Evolutionary conservation across 2,329 filamentous ascomycete genomes (phyloP).

Genomic region (Fusarium penzigii): DNA sequence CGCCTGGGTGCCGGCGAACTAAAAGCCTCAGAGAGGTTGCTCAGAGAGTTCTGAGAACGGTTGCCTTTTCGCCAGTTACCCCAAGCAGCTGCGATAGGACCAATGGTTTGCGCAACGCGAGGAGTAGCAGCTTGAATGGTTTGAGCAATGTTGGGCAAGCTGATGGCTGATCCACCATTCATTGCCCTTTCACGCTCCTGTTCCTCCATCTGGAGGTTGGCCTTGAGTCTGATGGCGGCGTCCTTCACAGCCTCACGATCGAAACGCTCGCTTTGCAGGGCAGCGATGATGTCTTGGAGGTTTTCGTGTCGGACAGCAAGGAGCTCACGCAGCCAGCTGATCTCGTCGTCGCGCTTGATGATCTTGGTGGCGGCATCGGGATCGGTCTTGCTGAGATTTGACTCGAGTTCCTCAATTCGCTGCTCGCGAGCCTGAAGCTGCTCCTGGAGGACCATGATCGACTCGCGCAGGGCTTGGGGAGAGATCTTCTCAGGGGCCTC

Average conservation of each 20-base stretch:
- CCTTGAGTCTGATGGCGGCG: slow-evolving; percentile 87
- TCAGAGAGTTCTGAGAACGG: slow-evolving; percentile 53
- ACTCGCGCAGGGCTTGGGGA: slow-evolving; percentile 90
- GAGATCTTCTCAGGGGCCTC: slow-evolving; percentile 83
- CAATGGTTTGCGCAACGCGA: slow-evolving; percentile 80
- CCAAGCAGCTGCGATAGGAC: slow-evolving; percentile 83
- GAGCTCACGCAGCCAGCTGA: slow-evolving; percentile 91
- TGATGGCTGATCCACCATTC: slow-evolving; percentile 66
- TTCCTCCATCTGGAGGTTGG: slow-evolving; percentile 97
- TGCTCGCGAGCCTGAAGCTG: slow-evolving; percentile 93
- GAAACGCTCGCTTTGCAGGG: slow-evolving; percentile 72
- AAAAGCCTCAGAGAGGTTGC: slow-evolving; percentile 49
- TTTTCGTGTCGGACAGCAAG: slow-evolving; percentile 89
- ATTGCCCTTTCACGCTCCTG: slow-evolving; percentile 88
- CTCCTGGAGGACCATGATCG: slow-evolving; percentile 93
- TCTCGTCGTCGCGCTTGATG: slow-evolving; percentile 90
- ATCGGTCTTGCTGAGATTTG: slow-evolving; percentile 67
- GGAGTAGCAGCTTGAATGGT: slow-evolving; percentile 79
- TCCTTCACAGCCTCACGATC: slow-evolving; percentile 82
- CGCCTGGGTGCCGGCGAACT: slow-evolving; percentile 44
- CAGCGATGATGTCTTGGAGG: slow-evolving; percentile 85
- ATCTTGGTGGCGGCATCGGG: slow-evolving; percentile 79
- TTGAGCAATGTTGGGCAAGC: slow-evolving; percentile 74
- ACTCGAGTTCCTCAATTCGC: slow-evolving; percentile 84
- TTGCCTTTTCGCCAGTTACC: slow-evolving; percentile 84